Evolutionary conservation across 1,139 yeast genomes (phyloP).

Genomic region (Debaryomycetaceae sp.): DNA sequence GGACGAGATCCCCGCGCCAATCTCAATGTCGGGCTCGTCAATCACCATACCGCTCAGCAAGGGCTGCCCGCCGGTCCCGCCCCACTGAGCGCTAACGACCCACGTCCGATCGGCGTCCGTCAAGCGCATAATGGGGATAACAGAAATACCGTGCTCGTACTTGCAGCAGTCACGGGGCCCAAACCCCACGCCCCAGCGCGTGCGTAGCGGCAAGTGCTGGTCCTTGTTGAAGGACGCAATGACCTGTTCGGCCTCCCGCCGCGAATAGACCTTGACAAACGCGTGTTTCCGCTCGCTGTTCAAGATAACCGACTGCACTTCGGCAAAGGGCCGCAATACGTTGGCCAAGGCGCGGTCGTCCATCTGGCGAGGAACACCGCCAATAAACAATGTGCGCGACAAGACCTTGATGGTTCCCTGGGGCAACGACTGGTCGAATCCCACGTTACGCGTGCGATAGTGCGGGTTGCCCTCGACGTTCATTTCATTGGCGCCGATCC

Average conservation of each 20-base stretch:
- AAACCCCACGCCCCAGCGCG: slow-evolving; percentile 98
- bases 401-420: slow-evolving; percentile 73
- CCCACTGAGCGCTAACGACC: slow-evolving; percentile 90
- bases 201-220: slow-evolving; percentile 50
- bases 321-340: slow-evolving; percentile 79
- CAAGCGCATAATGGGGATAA: slow-evolving; percentile 74
- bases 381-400: slow-evolving; percentile 85
- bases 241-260: slow-evolving; percentile 84
- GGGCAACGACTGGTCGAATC: slow-evolving; percentile 62
- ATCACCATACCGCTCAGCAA: slow-evolving; percentile 70
- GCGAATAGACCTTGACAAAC: slow-evolving; percentile 90
- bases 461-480: slow-evolving; percentile 64
- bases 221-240: slow-evolving; percentile 43
- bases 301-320: slow-evolving; percentile 81
- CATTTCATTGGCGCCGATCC: slow-evolving; percentile 38
- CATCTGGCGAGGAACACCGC: slow-evolving; percentile 84
- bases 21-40: slow-evolving; percentile 96
- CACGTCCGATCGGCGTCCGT: slow-evolving; percentile 91
- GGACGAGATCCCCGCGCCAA: slow-evolving; percentile 89
- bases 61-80: slow-evolving; percentile 93
- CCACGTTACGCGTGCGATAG: slow-evolving; percentile 60
- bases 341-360: slow-evolving; percentile 59
- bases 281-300: slow-evolving; percentile 91
- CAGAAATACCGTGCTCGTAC: slow-evolving; percentile 80
- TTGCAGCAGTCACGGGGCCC: slow-evolving; percentile 98